Evolutionary conservation across 2,329 filamentous ascomycete species (phyloP).

Genomic region (Dactylonectria estremocensis): DNA sequence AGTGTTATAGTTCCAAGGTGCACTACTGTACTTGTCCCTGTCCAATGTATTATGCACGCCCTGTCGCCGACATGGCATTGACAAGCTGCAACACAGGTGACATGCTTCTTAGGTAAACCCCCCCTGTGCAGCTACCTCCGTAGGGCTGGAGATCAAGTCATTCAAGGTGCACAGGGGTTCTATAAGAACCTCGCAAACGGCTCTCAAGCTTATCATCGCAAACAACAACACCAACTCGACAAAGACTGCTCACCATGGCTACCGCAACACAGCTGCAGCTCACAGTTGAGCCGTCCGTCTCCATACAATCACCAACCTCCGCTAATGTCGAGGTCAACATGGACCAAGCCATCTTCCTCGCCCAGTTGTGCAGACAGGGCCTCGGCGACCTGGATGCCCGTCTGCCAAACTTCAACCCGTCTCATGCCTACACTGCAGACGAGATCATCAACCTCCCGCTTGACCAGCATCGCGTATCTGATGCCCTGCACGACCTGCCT

Average conservation of each 20-base stretch:
- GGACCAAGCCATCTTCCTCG: constrained; percentile 49
- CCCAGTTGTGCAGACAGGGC: constrained; percentile 48
- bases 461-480: constrained; percentile 48
- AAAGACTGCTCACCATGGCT: constrained; percentile 46
- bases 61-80: constrained; percentile 39
- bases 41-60: constrained; percentile 28
- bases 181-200: not conserved
- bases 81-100: constrained; percentile 16
- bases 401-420: constrained; percentile 49
- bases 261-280: constrained; percentile 52
- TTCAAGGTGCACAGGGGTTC: not conserved
- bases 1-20: not conserved
- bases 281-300: constrained; percentile 38
- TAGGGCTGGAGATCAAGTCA: constrained; percentile 35
- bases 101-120: not conserved
- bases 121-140: constrained; percentile 32
- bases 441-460: constrained; percentile 56
- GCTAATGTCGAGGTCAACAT: constrained; percentile 37
- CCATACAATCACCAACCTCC: constrained; percentile 21
- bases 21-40: too few relatives aligned
- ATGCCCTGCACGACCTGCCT: constrained; percentile 53
- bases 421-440: constrained; percentile 51
- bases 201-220: not conserved
- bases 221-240: not conserved
- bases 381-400: constrained; percentile 48